Evolutionary conservation across 768 basidiomycete genomes (phyloP).

Genomic region (Suillus placidus): DNA sequence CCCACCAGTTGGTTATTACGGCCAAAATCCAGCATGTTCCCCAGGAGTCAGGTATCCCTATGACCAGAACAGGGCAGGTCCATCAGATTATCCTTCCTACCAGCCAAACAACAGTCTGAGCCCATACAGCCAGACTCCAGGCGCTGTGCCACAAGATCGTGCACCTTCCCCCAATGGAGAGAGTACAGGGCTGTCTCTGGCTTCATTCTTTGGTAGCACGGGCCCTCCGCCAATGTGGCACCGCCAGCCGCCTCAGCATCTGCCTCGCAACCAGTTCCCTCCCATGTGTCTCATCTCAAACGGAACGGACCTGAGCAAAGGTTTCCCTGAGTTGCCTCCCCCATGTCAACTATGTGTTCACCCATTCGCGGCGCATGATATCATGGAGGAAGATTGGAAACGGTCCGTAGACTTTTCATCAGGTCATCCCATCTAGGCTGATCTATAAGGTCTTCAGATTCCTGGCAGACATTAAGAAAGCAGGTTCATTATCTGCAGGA

Average conservation of each 20-base stretch:
- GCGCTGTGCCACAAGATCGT: constrained; percentile 10
- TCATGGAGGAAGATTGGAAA: constrained; percentile 53
- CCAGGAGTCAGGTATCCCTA: not conserved
- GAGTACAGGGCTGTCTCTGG: constrained; percentile 18
- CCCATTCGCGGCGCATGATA: constrained; percentile 54
- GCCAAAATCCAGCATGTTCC: constrained; percentile 1
- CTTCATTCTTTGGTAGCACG: constrained; percentile 30
- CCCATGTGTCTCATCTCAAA: constrained; percentile 36
- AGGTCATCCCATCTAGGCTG: not conserved
- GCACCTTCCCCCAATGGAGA: constrained; percentile 1
- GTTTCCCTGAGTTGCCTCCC: constrained; percentile 49
- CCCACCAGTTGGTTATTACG: constrained; percentile 12
- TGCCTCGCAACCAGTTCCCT: constrained; percentile 28
- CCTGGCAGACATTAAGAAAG: constrained; percentile 38
- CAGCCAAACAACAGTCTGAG: not conserved
- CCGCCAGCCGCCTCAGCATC: constrained; percentile 17
- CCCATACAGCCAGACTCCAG: constrained; percentile 1
- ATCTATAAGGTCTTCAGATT: constrained; percentile 34
- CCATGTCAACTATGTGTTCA: constrained; percentile 42
- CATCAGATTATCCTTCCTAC: not conserved
- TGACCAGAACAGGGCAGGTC: not conserved
- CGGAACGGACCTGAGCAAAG: constrained; percentile 33
- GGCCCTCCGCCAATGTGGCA: constrained; percentile 32
- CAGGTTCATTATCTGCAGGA: constrained; percentile 35
- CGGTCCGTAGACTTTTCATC: constrained; percentile 27